These are phyloP conservation scores for Coccomyxa sp. DNA, from an alignment of 139 green algal genomes.

Conservation along the genomic window DNA sequence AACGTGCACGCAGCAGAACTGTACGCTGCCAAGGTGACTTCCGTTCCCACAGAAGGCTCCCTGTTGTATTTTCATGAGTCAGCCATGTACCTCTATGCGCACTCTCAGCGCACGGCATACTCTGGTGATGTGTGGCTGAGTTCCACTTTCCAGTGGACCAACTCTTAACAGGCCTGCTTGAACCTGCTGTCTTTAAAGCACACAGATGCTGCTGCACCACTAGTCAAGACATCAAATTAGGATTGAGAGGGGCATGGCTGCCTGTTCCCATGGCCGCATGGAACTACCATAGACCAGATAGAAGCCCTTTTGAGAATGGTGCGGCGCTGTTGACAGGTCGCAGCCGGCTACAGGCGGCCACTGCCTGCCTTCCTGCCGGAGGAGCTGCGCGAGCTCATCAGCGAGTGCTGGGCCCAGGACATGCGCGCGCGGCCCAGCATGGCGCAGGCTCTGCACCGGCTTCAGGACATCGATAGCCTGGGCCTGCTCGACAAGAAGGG, in stretches of 20 bases:
- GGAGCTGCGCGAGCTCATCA: constrained; percentile 12
- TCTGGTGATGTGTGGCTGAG: neutral
- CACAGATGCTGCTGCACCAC: no score
- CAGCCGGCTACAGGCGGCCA: constrained; percentile 11
- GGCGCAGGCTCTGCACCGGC: no score
- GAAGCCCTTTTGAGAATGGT: neutral
- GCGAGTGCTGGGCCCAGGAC: constrained; percentile 10
- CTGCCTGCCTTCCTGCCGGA: neutral
- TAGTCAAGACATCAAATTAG: no score
- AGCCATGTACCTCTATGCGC: no score
- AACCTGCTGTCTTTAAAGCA: no score
- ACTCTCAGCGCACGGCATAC: no score
- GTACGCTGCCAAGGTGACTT: neutral
- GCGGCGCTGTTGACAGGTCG: neutral
- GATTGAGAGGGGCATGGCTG: no score
- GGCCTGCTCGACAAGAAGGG: no score
- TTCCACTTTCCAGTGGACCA: neutral
- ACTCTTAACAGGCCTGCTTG: no score
- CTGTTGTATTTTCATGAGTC: neutral
- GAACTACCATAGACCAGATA: neutral
- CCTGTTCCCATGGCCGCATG: no score
- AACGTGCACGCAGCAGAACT: neutral
- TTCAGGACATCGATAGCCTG: no score
- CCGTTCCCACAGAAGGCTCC: neutral
- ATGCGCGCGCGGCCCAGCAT: no score